These are phyloP conservation scores for Laetiporus sulphureus DNA, from an alignment of 1,284 basidiomycete species.

Conservation along the genomic window DNA sequence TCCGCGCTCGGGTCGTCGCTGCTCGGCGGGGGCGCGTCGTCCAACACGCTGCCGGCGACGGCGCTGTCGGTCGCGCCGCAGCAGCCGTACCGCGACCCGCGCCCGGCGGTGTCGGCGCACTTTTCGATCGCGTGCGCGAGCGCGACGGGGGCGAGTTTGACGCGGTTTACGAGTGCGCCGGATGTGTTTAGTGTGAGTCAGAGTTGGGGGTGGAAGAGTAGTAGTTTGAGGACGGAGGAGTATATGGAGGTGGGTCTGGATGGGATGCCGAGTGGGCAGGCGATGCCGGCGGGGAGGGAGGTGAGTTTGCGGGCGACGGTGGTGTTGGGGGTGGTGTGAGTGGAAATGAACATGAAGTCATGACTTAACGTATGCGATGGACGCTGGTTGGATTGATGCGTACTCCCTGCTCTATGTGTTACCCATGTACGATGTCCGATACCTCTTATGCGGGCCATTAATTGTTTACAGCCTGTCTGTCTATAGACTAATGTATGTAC, in stretches of 20 bases:
- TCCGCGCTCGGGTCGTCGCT: constrained; percentile 9
- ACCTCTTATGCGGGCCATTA: too few species aligned
- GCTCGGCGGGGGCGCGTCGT: constrained; percentile 4
- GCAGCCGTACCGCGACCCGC: constrained; percentile 74
- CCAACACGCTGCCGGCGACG: constrained; percentile 32
- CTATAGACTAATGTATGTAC: too few species aligned
- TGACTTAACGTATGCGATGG: neutral
- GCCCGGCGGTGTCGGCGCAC: constrained; percentile 62
- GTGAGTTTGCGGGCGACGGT: constrained; percentile 70
- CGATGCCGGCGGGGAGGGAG: constrained; percentile 32
- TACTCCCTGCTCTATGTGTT: neutral
- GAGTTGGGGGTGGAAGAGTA: constrained; percentile 81
- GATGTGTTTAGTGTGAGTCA: constrained; percentile 79
- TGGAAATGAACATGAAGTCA: too few species aligned
- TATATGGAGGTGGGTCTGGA: constrained; percentile 47
- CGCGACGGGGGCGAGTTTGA: constrained; percentile 76
- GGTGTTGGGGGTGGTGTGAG: constrained; percentile 63
- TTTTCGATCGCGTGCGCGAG: constrained; percentile 82
- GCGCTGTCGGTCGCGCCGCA: constrained; percentile 37
- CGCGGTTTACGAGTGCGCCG: constrained; percentile 80
- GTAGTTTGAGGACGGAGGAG: constrained; percentile 54
- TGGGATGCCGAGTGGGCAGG: constrained; percentile 24
- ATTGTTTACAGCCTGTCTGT: too few species aligned
- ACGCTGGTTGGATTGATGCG: neutral
- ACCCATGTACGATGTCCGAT: too few species aligned